Evolutionary conservation across 768 basidiomycete genomes (phyloP), one percentile per base, ranked within the genome.

Genomic region (Russula sp.): DNA sequence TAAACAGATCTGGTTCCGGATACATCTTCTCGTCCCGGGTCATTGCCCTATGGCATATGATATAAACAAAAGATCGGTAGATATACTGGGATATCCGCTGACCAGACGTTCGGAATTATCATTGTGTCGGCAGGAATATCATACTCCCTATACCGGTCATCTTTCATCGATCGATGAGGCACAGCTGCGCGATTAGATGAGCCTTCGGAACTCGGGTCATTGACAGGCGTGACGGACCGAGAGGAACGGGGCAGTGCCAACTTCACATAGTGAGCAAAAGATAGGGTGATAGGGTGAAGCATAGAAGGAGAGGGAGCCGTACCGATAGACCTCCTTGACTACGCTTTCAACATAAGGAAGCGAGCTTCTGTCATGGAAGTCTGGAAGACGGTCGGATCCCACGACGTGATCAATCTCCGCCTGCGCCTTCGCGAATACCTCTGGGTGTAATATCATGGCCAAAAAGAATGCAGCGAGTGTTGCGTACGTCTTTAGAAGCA

Each of bases 351-450:
- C 55, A 59, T 71, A 73, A 13, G 69, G 69, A 48, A 70, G 63
- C 6, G 65, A 65, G 9, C 36, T 54, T 52, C 64, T 45, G 35
- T 73, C 72, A 8, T 56, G 60, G 49, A 72, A 66, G 18, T 67
- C 61, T 22, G 72, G 72, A 45, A 73, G 68, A 8, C 71, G 65
- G 34, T 65, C 70, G 13, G 42, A 29, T 18, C 70, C 70, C 5
- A 70, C 61, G 7, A 69, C 61, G 14, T 39, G 34, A 45, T 73
- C 72, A 48, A 73, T 63, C 47, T 73, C 69, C 29, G 67, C 69
- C 49, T 71, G 72, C 3, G 69, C 69, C 41, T 57, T 65, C 6
- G 51, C 54, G 55, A 70, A 67, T 9, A 68, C 64, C 0, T 66
- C 65, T 10, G 70, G 70, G 53, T 69, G 61, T 43, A 61, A 42